Conservation (phyloP, 306 rosid species). For the Ceratonia siliqua region DNA sequence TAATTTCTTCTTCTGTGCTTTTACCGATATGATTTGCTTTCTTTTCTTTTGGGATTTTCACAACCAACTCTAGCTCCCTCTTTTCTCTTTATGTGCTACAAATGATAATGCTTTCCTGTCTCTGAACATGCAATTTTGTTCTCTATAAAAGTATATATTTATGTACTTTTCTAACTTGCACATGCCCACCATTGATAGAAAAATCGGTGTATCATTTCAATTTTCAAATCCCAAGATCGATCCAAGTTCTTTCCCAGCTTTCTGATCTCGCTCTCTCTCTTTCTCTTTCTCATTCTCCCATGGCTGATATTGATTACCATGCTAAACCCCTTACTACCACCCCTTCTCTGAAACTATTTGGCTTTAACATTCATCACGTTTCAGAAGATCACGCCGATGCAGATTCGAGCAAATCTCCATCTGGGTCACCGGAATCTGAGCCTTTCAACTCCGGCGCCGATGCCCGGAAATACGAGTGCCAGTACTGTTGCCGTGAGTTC, state of each 20-base stretch:
- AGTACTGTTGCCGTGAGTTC: conserved; percentile 52
- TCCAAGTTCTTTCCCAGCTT: neutral
- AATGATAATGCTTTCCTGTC: conserved; percentile 25
- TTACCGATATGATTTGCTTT: conserved; percentile 13
- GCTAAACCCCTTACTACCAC: conserved; percentile 9
- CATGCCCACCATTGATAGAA: conserved; percentile 8
- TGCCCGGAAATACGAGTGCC: conserved; percentile 50
- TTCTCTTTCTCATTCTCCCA: conserved; percentile 1
- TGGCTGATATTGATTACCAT: conserved; percentile 39
- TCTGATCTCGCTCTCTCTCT: neutral
- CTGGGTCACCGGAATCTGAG: conserved; percentile 25
- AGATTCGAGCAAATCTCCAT: conserved; percentile 1
- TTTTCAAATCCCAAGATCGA: neutral
- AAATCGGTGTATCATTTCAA: neutral
- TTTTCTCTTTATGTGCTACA: neutral
- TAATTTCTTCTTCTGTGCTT: conserved; percentile 12
- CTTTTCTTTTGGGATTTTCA: conserved; percentile 34
- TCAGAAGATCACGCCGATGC: conserved; percentile 9
- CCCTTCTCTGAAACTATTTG: conserved; percentile 52
- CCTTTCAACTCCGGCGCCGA: neutral
- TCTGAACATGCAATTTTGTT: neutral
- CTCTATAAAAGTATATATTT: conserved; percentile 27
- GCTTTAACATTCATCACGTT: conserved; percentile 48
- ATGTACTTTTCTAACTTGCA: conserved; percentile 17
- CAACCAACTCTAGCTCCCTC: conserved; percentile 29